Evolutionary conservation across 306 rosid species (phyloP), one percentile per base, ranked within the genome.

Genomic region (Vachellia pachyceras): DNA sequence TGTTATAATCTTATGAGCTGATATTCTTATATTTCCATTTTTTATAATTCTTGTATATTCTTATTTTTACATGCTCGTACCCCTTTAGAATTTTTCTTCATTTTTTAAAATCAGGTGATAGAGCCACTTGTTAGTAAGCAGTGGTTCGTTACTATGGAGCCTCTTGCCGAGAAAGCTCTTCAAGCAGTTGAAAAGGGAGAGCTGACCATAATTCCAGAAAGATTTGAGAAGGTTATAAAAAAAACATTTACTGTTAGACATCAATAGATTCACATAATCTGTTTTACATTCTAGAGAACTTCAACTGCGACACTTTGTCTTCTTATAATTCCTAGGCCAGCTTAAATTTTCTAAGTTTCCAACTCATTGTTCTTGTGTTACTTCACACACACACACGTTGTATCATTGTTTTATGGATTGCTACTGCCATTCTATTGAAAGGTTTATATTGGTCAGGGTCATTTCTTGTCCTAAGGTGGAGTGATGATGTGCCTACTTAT

Each of bases 91-190:
- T 20, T 79, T 64, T 63, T 75, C 82, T 69, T 42, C 74, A 63
- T 88, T 46, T 58, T 75, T 81, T 35, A 17, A 20, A 55, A 84
- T 85, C 84, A 94, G 98, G 90, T 95, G 85, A 90, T 95, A 85
- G 98, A 95, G 82, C 98, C 98, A 36, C 92, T 95, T 41, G 92
- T 95, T 68, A 95, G 98, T 86, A 95, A 91, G 86, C 98, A 95
- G 85, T 95, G 98, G 98, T 95, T 95, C 90, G 97, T 95, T 72
- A 92, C 85, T 64, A 95, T 92, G 98, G 98, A 92, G 86, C 94
- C 97, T 71, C 89, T 95, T 81, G 98, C 98, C 29, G 92, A 90
- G 80, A 95, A 89, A 84, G 97, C 97, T 49, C 94, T 92, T 80
- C 87, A 84, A 82, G 97, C 92, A 35, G 94, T 92, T 80, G 91